A percentile compares a stretch with the other conserved stretches of the same genome.
Evolutionary conservation across 2,329 filamentous ascomycete genomes (phyloP).

Genomic region (Delphinella strobiligena): DNA sequence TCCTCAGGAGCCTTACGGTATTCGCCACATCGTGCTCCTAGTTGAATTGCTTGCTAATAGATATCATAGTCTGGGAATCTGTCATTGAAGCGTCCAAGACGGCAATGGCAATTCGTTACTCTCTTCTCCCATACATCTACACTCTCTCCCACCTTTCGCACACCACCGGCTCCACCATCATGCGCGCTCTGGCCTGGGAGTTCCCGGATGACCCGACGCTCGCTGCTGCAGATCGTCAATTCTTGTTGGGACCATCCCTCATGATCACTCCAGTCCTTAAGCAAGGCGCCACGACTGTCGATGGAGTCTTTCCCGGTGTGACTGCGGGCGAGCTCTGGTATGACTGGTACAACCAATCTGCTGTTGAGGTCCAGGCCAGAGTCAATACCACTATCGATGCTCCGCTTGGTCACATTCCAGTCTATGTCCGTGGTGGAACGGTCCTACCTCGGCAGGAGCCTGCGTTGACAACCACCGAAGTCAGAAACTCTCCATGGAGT

Average conservation of each 20-base stretch:
- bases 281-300: conserved; percentile 48
- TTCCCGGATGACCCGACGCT: conserved; percentile 60
- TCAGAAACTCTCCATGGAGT: conserved; percentile 53
- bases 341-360: conserved; percentile 63
- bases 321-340: conserved; percentile 55
- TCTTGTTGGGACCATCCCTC: conserved; percentile 55
- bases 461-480: conserved; percentile 52
- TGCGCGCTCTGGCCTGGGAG: conserved; percentile 63
- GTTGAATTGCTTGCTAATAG: neutral
- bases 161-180: conserved; percentile 53
- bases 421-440: conserved; percentile 57
- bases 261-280: conserved; percentile 57
- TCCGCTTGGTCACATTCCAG: conserved; percentile 56
- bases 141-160: conserved; percentile 58
- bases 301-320: conserved; percentile 58
- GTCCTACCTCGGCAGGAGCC: conserved; percentile 58
- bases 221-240: conserved; percentile 56
- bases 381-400: conserved; percentile 49
- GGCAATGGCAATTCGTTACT: conserved; percentile 60
- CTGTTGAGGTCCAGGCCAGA: conserved; percentile 38
- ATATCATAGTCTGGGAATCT: conserved; percentile 45
- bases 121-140: conserved; percentile 64
- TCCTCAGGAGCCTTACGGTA: conserved; percentile 58
- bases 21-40: neutral
- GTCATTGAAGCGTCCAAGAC: conserved; percentile 52